Percentiles rank a stretch among this genome's conserved stretches.
Conservation (phyloP, 495 filamentous ascomycete species). For the Neurospora hispaniola region DNA sequence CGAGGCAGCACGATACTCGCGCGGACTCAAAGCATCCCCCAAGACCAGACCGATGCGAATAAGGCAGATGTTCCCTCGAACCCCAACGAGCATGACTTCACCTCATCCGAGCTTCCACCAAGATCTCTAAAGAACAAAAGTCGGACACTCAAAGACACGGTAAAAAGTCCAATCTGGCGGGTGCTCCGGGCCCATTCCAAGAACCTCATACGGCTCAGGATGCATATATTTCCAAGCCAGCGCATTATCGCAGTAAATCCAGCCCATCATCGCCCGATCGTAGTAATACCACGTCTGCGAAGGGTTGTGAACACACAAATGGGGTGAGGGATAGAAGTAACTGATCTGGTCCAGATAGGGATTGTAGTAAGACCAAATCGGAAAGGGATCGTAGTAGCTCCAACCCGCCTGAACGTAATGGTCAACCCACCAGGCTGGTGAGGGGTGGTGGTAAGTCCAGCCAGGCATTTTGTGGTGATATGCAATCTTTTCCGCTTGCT, state of each 20-base stretch:
- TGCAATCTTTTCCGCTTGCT: neutral
- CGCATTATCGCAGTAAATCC: neutral
- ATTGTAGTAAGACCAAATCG: neutral
- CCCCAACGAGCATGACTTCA: no score
- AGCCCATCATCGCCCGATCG: neutral
- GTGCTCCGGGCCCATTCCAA: neutral
- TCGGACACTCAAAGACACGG: no score
- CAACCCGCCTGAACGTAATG: neutral
- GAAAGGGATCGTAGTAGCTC: neutral
- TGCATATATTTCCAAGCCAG: neutral
- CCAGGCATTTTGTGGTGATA: neutral
- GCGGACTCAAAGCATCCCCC: no score
- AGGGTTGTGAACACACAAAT: neutral
- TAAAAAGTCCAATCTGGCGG: neutral
- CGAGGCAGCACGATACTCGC: no score
- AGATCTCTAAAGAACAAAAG: no score
- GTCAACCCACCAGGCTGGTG: neutral
- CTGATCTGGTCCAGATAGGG: accelerated
- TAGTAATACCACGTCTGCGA: neutral
- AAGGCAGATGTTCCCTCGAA: no score
- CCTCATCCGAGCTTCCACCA: no score
- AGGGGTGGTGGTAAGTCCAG: neutral
- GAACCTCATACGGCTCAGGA: neutral
- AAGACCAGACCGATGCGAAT: no score
- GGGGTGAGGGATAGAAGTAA: neutral